phyloP scores from a whole-genome alignment of 129 eudicot species.

The Ambrosia trifida region DNA sequence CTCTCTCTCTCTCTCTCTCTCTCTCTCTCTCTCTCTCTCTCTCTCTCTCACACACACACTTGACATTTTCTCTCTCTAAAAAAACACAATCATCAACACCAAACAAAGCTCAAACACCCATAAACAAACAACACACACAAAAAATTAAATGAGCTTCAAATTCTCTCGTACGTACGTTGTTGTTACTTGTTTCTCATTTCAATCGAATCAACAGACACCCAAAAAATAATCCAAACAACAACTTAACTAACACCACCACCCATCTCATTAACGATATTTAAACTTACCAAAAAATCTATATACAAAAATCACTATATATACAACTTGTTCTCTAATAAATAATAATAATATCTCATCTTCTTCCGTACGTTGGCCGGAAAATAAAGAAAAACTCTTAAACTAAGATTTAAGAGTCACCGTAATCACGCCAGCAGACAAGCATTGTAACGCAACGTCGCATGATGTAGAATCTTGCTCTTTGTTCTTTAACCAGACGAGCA shows the following conservation, averaged over 20 bases:
- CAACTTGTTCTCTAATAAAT: constrained; percentile 2
- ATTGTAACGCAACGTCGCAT: constrained; percentile 76
- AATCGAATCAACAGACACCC: constrained; percentile 24
- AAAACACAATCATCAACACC: constrained; percentile 35
- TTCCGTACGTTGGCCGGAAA: constrained; percentile 34
- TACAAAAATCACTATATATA: constrained; percentile 40
- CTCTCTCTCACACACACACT: constrained; percentile 14
- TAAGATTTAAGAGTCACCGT: constrained; percentile 49
- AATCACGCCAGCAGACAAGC: constrained; percentile 83
- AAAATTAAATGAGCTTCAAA: constrained; percentile 11
- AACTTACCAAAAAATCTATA: constrained; percentile 27
- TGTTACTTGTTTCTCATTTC: constrained; percentile 20
- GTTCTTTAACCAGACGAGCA: constrained; percentile 70
- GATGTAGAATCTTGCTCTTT: constrained; percentile 80
- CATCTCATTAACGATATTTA: not conserved
- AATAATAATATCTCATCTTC: constrained; percentile 28
- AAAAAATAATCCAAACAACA: constrained; percentile 19
- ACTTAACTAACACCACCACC: no score
- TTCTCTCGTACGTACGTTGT: not conserved
- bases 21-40: constrained; percentile 39
- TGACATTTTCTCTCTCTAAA: constrained; percentile 26
- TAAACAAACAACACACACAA: constrained; percentile 11
- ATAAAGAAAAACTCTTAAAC: not conserved
- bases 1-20: constrained; percentile 28
- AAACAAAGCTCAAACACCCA: constrained; percentile 32